Evolutionary conservation across 2,329 filamentous ascomycete species (phyloP), one percentile per base, ranked within the genome.

Genomic region (Fusarium anthophilum): DNA sequence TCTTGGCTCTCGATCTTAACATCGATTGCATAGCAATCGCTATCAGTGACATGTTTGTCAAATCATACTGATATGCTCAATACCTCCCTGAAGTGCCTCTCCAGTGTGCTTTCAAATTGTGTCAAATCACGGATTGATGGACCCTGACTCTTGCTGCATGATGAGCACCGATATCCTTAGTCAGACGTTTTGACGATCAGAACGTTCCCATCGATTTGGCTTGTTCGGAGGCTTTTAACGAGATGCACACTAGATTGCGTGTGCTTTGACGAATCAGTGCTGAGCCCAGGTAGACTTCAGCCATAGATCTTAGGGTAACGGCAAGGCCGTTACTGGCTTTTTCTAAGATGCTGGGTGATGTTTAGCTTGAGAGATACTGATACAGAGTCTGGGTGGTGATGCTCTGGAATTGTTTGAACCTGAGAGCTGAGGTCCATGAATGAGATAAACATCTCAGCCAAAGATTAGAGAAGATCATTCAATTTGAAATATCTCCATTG

Each of bases 61-160:
- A 18, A 59, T 38, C 30, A 58, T 50, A 26, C 41, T 48, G 30
- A 44, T 44, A 18, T 12, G 68, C n/a, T 32, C 20, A 24, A 47
- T 14, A 15, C 24, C 18, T 28, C 37, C 38, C 26, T 8, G 28
- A 26, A 58, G 58, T 38, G 22, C 50, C n/a, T 70, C 39, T 69
- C 59, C 26, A 48, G 26, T 45, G 26, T 45, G 38, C 30, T 70
- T 24, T 45, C 44, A 11, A 58, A n/a, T 70, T 50, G 24, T 59
- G 51, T 17, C 18, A 32, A 20, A 62, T 18, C n/a, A 32, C 26
- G 47, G 38, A 64, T 41, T 43, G 60, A 56, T 60, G 61, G 68
- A 66, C 68, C 66, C 68, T 61, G 48, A 71, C 60, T 70, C 66
- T 66, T 63, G 48, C 30, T 67, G 63, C 65, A 69, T 67, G 47